phyloP scores from a whole-genome alignment of 257 asterid species.

The Gentiana straminea region DNA sequence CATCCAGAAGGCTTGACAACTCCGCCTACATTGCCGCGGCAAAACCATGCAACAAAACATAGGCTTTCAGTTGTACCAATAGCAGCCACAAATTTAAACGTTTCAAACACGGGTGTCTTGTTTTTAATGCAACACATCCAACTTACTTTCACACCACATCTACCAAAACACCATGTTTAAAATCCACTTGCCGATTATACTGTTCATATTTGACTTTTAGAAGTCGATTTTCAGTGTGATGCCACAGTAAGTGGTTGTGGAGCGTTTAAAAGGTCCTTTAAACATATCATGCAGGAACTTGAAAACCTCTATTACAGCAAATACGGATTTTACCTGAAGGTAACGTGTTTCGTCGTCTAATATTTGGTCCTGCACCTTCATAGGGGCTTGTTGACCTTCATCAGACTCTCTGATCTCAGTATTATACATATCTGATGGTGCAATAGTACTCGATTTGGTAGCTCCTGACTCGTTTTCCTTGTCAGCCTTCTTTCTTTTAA shows the following conservation, averaged over 20 bases:
- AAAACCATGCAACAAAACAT: conserved; percentile 2
- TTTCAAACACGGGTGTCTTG: neutral
- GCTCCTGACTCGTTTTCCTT: conserved; percentile 22
- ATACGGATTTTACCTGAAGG: conserved; percentile 51
- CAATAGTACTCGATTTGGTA: conserved; percentile 23
- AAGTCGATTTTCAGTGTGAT: no score
- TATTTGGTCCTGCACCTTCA: conserved; percentile 58
- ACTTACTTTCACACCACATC: no score
- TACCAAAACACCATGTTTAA: no score
- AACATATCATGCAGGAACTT: neutral
- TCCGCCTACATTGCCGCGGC: conserved; percentile 44
- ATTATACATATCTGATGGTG: conserved; percentile 21
- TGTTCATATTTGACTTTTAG: no score
- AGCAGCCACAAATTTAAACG: neutral
- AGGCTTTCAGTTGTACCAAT: neutral
- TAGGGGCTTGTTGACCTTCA: conserved; percentile 40
- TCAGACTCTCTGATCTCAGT: conserved; percentile 33
- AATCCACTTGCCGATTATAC: no score
- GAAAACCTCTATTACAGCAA: conserved; percentile 5
- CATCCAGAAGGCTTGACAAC: conserved; percentile 72
- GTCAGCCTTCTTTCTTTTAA: conserved; percentile 37
- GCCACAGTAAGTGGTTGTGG: no score
- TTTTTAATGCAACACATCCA: no score
- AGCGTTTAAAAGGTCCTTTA: no score
- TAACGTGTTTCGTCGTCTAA: conserved; percentile 79